Percentiles rank a stretch among this genome's conserved stretches.
Conservation (phyloP, 257 asterid genomes). For the Gentiana dahurica region DNA sequence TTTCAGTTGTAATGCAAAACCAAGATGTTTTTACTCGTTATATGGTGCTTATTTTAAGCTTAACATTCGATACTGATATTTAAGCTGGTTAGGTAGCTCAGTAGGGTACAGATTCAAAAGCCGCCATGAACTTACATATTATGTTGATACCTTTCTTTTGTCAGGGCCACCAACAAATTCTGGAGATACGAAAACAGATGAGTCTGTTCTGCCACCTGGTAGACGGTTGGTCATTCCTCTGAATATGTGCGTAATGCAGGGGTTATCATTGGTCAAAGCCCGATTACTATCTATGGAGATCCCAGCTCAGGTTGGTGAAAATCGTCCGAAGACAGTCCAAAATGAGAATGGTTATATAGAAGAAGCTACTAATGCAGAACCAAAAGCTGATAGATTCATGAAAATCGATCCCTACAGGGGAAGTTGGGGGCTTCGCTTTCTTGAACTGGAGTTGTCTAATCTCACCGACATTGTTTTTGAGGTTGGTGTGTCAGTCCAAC, state of each 20-base stretch:
- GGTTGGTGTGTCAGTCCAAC: conserved; percentile 75
- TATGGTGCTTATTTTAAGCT: no score
- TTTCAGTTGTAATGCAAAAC: no score
- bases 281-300: conserved; percentile 96
- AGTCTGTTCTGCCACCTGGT: conserved; percentile 66
- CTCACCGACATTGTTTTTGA: conserved; percentile 95
- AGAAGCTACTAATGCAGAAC: conserved; percentile 37
- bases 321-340: conserved; percentile 32
- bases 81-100: no score
- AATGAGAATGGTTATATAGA: conserved; percentile 24
- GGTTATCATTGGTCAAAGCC: conserved; percentile 83
- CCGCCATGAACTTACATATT: conserved; percentile 10
- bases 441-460: conserved; percentile 86
- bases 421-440: conserved; percentile 99
- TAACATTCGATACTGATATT: no score
- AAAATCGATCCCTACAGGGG: conserved; percentile 98
- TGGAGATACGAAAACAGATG: conserved; percentile 33
- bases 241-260: conserved; percentile 75
- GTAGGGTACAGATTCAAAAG: no score
- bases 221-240: conserved; percentile 84
- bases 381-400: conserved; percentile 65
- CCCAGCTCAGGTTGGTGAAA: conserved; percentile 83
- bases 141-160: conserved; percentile 16
- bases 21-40: no score
- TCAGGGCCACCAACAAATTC: conserved; percentile 45